Evolutionary conservation across 768 basidiomycete genomes (phyloP).

Genomic region (Lactarius sp.): DNA sequence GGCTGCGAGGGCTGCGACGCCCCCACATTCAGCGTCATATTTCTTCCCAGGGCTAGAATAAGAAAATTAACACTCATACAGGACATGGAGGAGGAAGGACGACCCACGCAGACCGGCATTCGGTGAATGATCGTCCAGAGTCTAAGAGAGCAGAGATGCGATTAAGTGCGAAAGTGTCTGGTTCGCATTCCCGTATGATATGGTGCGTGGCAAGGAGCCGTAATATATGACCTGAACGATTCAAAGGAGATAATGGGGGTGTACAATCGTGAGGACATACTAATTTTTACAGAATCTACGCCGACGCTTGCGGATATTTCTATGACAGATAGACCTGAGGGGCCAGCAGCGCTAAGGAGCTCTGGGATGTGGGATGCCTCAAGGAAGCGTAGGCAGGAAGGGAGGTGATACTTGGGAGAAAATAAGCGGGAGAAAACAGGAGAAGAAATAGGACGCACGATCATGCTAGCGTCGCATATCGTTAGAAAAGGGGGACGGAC

Average conservation of each 20-base stretch:
- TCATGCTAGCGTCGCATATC: conserved; percentile 70
- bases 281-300: conserved; percentile 44
- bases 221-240: conserved; percentile 57
- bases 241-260: neutral
- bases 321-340: conserved; percentile 46
- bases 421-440: neutral
- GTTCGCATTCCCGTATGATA: conserved; percentile 61
- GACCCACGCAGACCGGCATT: conserved; percentile 46
- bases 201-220: conserved; percentile 78
- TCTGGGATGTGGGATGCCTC: conserved; percentile 70
- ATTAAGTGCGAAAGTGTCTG: conserved; percentile 69
- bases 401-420: conserved; percentile 58
- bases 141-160: conserved; percentile 66
- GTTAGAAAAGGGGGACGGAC: conserved; percentile 65
- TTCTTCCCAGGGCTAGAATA: conserved; percentile 51
- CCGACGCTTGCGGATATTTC: conserved; percentile 39
- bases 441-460: conserved; percentile 39
- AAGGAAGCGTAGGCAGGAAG: conserved; percentile 66
- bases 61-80: neutral
- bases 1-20: conserved; percentile 65
- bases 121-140: conserved; percentile 52
- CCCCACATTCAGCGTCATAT: conserved; percentile 55
- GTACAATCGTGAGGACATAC: conserved; percentile 33
- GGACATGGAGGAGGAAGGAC: neutral
- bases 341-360: conserved; percentile 61